phyloP scores from a whole-genome alignment of 2,329 filamentous ascomycete genomes.

The Aspergillus jensenii region DNA sequence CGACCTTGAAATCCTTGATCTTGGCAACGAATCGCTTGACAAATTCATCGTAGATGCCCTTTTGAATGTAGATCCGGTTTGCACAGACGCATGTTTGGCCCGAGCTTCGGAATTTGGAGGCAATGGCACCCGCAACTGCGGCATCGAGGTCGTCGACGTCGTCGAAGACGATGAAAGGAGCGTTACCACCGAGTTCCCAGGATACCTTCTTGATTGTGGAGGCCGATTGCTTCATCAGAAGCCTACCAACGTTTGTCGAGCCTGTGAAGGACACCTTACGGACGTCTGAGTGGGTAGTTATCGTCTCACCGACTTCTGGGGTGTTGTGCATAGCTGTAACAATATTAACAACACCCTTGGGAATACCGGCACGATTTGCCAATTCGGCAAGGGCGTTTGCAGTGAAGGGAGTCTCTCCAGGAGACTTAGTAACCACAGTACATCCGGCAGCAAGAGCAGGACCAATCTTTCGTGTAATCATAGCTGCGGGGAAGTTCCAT shows the following conservation, averaged over 20 bases:
- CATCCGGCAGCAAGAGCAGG: conserved; percentile 84
- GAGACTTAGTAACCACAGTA: conserved; percentile 88
- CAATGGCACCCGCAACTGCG: conserved; percentile 78
- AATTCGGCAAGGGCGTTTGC: conserved; percentile 85
- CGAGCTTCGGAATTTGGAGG: conserved; percentile 88
- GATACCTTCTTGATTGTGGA: conserved; percentile 82
- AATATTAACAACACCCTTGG: conserved; percentile 86
- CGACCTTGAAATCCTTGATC: conserved; percentile 51
- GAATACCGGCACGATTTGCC: conserved; percentile 81
- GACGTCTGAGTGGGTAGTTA: conserved; percentile 74
- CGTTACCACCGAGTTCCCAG: conserved; percentile 91
- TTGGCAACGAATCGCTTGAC: conserved; percentile 55
- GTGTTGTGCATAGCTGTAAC: conserved; percentile 80
- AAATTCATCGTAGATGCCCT: conserved; percentile 54
- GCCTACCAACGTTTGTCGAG: conserved; percentile 61
- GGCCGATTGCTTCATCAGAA: conserved; percentile 89
- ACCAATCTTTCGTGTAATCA: conserved; percentile 53
- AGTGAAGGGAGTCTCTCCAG: conserved; percentile 89
- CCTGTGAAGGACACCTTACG: conserved; percentile 96
- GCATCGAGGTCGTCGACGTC: conserved; percentile 79
- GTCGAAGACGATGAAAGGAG: conserved; percentile 95
- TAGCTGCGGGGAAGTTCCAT: conserved; percentile 62
- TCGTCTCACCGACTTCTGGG: conserved; percentile 69
- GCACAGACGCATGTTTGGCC: conserved; percentile 95
- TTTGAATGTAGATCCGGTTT: conserved; percentile 55